These are phyloP conservation scores for Cytospora schulzeri DNA, from an alignment of 2,329 filamentous ascomycete species.

Conservation along the genomic window DNA sequence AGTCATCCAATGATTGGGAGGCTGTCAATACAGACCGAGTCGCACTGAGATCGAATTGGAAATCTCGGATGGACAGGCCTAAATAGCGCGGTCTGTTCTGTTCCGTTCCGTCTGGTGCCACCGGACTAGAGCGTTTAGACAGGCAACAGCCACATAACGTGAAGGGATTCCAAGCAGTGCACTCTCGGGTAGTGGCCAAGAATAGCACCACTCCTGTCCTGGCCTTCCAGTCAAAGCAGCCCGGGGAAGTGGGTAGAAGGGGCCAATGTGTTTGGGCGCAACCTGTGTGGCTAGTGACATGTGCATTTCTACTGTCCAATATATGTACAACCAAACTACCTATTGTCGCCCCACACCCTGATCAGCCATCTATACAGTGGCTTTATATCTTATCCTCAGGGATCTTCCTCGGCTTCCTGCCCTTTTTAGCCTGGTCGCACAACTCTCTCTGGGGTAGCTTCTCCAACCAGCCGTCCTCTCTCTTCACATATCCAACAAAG, in stretches of 20 bases:
- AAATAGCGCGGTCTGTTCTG: background rate
- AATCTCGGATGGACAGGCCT: background rate
- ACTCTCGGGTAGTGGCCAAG: background rate
- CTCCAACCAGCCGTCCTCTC: constrained; percentile 62
- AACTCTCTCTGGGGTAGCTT: constrained; percentile 63
- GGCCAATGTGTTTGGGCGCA: background rate
- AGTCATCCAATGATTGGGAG: background rate
- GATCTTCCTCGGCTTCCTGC: constrained; percentile 56
- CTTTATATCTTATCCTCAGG: constrained; percentile 40
- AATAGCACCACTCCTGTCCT: background rate
- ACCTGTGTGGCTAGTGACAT: background rate
- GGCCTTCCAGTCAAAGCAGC: background rate
- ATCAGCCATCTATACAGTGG: background rate
- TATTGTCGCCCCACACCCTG: background rate
- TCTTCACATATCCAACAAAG: constrained; percentile 73
- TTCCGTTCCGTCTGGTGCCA: no score
- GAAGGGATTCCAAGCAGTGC: no score
- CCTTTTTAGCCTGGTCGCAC: constrained; percentile 70
- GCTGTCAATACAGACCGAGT: background rate
- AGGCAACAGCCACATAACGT: no score
- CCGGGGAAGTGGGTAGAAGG: background rate
- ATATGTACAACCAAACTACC: background rate
- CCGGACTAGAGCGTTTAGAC: no score
- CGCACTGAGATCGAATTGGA: background rate
- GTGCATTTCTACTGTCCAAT: background rate